Base-by-base conservation (phyloP, 2,329 filamentous ascomycete genomes). In the Nakataea oryzae region DNA sequence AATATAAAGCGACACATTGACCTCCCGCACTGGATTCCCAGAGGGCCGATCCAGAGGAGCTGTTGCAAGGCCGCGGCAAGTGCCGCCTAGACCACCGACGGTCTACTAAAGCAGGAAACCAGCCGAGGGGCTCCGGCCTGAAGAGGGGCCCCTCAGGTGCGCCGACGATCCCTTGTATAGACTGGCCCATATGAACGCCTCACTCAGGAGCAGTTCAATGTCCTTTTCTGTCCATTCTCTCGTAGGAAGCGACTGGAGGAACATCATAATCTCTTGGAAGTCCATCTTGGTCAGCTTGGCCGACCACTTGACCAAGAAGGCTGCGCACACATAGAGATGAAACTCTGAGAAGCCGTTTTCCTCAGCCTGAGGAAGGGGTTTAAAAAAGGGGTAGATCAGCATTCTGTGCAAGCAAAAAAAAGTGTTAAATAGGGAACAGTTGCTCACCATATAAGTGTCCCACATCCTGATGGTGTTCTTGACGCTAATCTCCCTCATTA, bases 221-320 rank as follows among this genome's bases (percentile, higher is more conserved):
- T 99, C 95, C 78, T 97, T 97, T 73, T 97, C 95, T 1, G 91
- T 97, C 95, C 95, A 99, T 62, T 88, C 84, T 68, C 89, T 88
- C 8, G 96, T 99, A 3, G 96, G 95, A 63, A 99, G 78, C 57
- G 91, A 90, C 76, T 99, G 95, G 62, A 99, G 78, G 72, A 99
- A 99, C 93, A 99, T 99, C 93, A 99, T 97, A 64, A 96, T 88
- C 74, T 97, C 93, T 78, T 97, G 83, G 67, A 97, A 97, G 73
- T 99, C 95, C 93, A 97, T 97, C 74, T 92, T 95, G 64, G 93
- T 83, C 57, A 99, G 82, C 73, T 96, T 91, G 67, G 95, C 89
- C 8, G 93, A 96, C 96, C 96, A 99, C 74, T 99, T 99, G 61
- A 97, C 95, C 29, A 99, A 81, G 72, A 99, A 97, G 6, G 95